Conservation (phyloP, 768 basidiomycete species). For the Hemileccinum rubropunctum region DNA sequence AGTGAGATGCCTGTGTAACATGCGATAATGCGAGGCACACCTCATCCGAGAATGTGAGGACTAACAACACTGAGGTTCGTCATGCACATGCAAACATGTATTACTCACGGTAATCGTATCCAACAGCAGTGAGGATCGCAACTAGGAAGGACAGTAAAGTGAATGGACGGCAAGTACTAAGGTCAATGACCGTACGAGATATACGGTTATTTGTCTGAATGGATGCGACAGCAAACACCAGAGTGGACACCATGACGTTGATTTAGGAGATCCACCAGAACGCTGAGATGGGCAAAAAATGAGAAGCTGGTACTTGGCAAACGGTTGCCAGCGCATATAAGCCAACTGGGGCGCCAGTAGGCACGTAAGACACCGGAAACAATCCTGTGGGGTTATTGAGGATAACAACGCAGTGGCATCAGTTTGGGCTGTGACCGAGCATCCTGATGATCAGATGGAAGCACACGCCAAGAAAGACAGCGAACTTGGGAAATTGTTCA, state of each 20-base stretch:
- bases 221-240: neutral
- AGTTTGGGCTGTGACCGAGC: too few species aligned
- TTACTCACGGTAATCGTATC: neutral
- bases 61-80: neutral
- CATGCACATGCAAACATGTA: neutral
- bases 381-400: too few species aligned
- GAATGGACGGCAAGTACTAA: neutral
- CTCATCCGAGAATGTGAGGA: neutral
- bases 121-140: neutral
- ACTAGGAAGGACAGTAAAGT: neutral
- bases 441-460: too few species aligned
- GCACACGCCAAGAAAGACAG: too few species aligned
- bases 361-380: too few species aligned
- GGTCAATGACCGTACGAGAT: neutral
- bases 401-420: too few species aligned
- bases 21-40: neutral
- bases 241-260: neutral
- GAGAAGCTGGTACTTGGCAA: too few species aligned
- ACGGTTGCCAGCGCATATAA: too few species aligned
- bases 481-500: too few species aligned
- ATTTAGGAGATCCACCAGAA: neutral
- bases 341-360: too few species aligned
- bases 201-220: neutral
- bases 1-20: neutral
- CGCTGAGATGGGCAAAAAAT: too few species aligned